These are phyloP conservation scores for Russula sp. DNA, from an alignment of 768 basidiomycete species.

Conservation along the genomic window DNA sequence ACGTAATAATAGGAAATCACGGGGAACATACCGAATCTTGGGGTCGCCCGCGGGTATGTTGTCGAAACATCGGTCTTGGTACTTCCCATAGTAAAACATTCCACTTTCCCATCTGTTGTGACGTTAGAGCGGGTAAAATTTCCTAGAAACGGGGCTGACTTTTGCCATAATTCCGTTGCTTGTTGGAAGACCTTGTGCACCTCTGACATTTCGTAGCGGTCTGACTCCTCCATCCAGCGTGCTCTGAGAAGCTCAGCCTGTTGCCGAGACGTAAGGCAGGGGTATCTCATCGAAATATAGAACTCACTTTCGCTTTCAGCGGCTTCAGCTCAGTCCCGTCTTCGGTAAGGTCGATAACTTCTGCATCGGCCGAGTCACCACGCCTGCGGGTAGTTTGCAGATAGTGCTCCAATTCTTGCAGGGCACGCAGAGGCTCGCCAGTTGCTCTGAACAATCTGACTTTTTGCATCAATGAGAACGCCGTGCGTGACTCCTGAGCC, in stretches of 20 bases:
- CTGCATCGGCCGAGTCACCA: slow-evolving; percentile 25
- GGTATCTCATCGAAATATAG: neutral
- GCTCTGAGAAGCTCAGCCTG: slow-evolving; percentile 77
- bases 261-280: neutral
- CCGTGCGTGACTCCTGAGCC: slow-evolving; percentile 63
- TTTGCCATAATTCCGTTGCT: slow-evolving; percentile 42
- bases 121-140: neutral
- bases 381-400: slow-evolving; percentile 36
- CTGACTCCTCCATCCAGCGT: slow-evolving; percentile 90
- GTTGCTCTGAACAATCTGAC: slow-evolving; percentile 76
- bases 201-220: slow-evolving; percentile 59
- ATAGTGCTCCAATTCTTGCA: slow-evolving; percentile 78
- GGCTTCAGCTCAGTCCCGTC: slow-evolving; percentile 43
- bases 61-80: slow-evolving; percentile 74
- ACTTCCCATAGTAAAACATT: slow-evolving; percentile 80
- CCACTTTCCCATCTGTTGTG: slow-evolving; percentile 69
- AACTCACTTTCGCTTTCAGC: slow-evolving; percentile 63
- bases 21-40: slow-evolving; percentile 34
- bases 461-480: slow-evolving; percentile 82
- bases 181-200: slow-evolving; percentile 53
- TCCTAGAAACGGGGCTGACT: slow-evolving; percentile 32
- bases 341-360: slow-evolving; percentile 51
- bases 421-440: slow-evolving; percentile 75
- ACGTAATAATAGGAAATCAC: neutral
- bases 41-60: slow-evolving; percentile 41